These are phyloP conservation scores for Pythium aristosporum DNA, from an alignment of 352 stramenopile species.

Conservation along the genomic window DNA sequence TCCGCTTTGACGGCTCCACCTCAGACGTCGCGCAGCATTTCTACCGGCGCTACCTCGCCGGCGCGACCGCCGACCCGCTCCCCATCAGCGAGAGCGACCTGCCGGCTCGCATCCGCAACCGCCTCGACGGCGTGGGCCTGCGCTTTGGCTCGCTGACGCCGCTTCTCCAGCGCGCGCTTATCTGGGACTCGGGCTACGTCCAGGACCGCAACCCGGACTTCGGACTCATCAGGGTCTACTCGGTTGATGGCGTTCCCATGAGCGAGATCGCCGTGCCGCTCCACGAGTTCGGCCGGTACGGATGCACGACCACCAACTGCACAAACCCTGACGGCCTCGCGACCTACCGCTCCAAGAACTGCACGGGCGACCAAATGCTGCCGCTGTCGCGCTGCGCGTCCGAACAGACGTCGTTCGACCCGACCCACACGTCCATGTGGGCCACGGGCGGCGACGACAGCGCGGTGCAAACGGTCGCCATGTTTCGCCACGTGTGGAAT, in stretches of 20 bases:
- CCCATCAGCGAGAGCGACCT: conserved; percentile 3
- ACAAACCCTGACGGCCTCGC: conserved; percentile 10
- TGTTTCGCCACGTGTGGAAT: conserved; percentile 29
- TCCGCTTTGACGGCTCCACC: conserved; percentile 24
- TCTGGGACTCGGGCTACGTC: conserved; percentile 43
- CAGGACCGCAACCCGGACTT: conserved; percentile 16
- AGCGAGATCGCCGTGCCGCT: conserved; percentile 31
- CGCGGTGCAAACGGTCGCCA: conserved; percentile 18
- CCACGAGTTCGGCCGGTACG: conserved; percentile 1
- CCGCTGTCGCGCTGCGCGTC: conserved; percentile 18
- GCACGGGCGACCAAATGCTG: conserved; percentile 26
- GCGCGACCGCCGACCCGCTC: conserved; percentile 18
- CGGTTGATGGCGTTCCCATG: conserved; percentile 35
- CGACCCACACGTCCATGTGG: conserved; percentile 23
- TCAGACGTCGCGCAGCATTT: conserved; percentile 34
- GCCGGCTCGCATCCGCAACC: conserved; percentile 1
- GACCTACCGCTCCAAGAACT: conserved; percentile 20
- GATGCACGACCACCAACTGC: conserved; percentile 24
- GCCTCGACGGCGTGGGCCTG: not conserved
- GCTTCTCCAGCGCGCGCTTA: conserved; percentile 35
- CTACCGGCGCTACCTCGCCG: conserved; percentile 23
- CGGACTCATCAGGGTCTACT: conserved; percentile 26
- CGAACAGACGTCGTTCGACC: not conserved
- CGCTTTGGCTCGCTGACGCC: conserved; percentile 10
- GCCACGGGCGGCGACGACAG: conserved; percentile 20